Conservation (phyloP, 305 asterid genomes). For the Plantago coronopus region DNA sequence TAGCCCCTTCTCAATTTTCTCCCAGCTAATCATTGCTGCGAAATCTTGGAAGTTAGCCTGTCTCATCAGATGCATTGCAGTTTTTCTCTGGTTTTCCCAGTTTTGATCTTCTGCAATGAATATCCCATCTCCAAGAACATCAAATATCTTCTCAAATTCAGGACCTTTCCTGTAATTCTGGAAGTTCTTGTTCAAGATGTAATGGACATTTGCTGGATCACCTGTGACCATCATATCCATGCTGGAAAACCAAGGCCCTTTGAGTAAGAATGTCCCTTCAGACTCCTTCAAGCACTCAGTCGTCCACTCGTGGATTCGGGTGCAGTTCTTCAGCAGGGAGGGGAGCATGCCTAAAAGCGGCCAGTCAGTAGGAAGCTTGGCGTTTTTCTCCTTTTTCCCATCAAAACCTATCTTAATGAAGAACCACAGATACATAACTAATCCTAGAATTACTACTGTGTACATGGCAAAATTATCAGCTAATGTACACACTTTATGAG, state of each 20-base stretch:
- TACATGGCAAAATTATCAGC: background rate
- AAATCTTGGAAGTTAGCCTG: slow-evolving; percentile 24
- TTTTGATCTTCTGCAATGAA: slow-evolving; percentile 29
- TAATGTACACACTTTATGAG: background rate
- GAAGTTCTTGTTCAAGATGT: slow-evolving; percentile 27
- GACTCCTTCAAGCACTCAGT: slow-evolving; percentile 8
- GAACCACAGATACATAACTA: background rate
- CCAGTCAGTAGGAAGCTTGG: slow-evolving; percentile 10
- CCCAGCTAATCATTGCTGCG: slow-evolving; percentile 20
- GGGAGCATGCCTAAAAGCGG: slow-evolving; percentile 38
- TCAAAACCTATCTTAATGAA: background rate
- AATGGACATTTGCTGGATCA: slow-evolving; percentile 31
- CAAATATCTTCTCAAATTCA: slow-evolving; percentile 30
- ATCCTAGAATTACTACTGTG: background rate
- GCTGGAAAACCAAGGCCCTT: slow-evolving; percentile 32
- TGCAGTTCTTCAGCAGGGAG: slow-evolving; percentile 2
- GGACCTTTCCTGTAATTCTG: slow-evolving; percentile 36
- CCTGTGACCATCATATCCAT: slow-evolving; percentile 33
- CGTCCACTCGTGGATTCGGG: slow-evolving; percentile 21
- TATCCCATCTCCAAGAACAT: slow-evolving; percentile 35
- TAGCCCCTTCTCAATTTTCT: slow-evolving; percentile 28
- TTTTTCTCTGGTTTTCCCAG: slow-evolving; percentile 32
- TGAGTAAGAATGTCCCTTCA: slow-evolving; percentile 25
- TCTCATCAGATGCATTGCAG: slow-evolving; percentile 18
- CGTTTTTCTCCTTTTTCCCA: background rate